These are phyloP conservation scores for Tuber borchii DNA, from an alignment of 495 filamentous ascomycete genomes.

Conservation along the genomic window DNA sequence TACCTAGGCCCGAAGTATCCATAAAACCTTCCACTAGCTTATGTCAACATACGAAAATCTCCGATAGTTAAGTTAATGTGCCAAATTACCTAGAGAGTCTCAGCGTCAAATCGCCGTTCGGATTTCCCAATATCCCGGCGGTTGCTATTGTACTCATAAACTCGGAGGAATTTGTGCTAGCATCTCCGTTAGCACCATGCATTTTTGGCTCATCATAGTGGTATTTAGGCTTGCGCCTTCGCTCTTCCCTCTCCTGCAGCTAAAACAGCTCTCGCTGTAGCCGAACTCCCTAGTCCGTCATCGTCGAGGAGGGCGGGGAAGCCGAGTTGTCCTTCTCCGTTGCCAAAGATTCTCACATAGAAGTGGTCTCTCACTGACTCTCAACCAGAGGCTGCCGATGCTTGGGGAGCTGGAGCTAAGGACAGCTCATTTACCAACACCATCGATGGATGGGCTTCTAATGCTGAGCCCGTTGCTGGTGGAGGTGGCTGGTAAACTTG, in stretches of 20 bases:
- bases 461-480: neutral
- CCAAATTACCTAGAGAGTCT: neutral
- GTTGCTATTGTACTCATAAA: neutral
- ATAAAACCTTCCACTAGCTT: neutral
- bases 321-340: neutral
- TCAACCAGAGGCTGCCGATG: neutral
- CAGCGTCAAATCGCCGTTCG: neutral
- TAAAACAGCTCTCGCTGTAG: neutral
- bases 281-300: slow-evolving; percentile 40
- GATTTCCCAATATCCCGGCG: neutral
- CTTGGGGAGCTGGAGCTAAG: neutral
- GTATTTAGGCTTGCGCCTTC: neutral
- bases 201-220: neutral
- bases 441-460: neutral
- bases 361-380: neutral
- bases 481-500: neutral
- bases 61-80: neutral
- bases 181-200: neutral
- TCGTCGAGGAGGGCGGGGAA: slow-evolving; percentile 36
- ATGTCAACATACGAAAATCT: neutral
- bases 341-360: neutral
- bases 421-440: neutral
- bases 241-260: neutral
- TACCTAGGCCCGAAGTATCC: neutral
- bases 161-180: neutral